Evolutionary conservation across 2,329 filamentous ascomycete species (phyloP).

Genomic region (Stagonosporopsis tanaceti): DNA sequence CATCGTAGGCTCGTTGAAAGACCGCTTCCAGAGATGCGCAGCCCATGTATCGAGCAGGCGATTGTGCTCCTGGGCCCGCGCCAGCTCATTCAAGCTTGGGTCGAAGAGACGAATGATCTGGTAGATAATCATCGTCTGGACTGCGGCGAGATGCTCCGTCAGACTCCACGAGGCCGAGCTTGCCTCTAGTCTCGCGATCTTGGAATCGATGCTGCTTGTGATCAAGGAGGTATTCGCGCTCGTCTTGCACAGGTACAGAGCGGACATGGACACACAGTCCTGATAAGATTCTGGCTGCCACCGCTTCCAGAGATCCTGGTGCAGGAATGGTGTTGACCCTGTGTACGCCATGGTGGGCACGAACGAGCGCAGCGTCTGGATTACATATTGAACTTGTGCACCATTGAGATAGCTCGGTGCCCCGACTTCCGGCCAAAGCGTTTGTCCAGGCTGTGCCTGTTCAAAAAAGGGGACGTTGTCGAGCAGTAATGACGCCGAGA

Average conservation of each 20-base stretch:
- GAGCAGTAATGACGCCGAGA: background rate
- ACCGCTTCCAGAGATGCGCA: slow-evolving; percentile 40
- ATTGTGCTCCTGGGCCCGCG: slow-evolving; percentile 28
- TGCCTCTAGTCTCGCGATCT: slow-evolving; percentile 28
- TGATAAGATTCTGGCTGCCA: slow-evolving; percentile 36
- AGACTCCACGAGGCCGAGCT: slow-evolving; percentile 30
- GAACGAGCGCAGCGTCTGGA: slow-evolving; percentile 26
- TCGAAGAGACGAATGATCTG: slow-evolving; percentile 45
- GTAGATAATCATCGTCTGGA: slow-evolving; percentile 44
- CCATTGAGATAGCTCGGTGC: slow-evolving; percentile 26
- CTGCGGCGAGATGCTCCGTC: slow-evolving; percentile 40
- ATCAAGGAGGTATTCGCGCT: slow-evolving; percentile 29
- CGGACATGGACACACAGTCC: slow-evolving; percentile 35
- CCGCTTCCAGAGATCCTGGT: slow-evolving; percentile 31
- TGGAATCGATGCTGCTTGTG: slow-evolving; percentile 28
- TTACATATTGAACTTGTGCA: slow-evolving; percentile 24
- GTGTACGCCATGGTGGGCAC: slow-evolving; percentile 33
- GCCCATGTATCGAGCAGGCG: slow-evolving; percentile 38
- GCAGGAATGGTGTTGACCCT: slow-evolving; percentile 36
- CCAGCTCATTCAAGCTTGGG: slow-evolving; percentile 25
- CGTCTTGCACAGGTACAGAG: slow-evolving; percentile 37
- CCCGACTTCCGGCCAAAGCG: slow-evolving; percentile 3
- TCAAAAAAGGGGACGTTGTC: background rate
- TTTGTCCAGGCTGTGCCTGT: background rate
- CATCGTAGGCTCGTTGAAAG: slow-evolving; percentile 8